A percentile compares a stretch with the other conserved stretches of the same genome.
These are phyloP conservation scores for Kentomonas sorsogonicus DNA, from an alignment of 208 protist genomes.

Conservation along the genomic window DNA sequence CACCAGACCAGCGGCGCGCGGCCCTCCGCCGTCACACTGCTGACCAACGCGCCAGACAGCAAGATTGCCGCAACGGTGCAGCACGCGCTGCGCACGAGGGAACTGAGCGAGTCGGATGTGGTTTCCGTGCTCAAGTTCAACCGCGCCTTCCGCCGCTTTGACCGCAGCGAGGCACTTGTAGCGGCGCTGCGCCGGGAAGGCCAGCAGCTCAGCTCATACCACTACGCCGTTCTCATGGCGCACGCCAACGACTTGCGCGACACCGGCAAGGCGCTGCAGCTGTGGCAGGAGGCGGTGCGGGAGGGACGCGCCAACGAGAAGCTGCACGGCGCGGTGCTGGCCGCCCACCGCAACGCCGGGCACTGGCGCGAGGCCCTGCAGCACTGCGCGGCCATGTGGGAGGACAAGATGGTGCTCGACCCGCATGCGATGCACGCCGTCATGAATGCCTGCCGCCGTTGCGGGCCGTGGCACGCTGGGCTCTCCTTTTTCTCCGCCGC, in stretches of 20 bases:
- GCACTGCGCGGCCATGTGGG: conserved; percentile 61
- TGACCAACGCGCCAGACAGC: conserved; percentile 33
- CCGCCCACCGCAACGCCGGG: conserved; percentile 53
- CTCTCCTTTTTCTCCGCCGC: conserved; percentile 54
- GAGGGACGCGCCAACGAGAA: conserved; percentile 50
- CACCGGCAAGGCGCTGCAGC: conserved; percentile 39
- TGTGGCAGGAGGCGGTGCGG: conserved; percentile 56
- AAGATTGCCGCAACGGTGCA: conserved; percentile 30
- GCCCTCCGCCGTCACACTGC: conserved; percentile 29
- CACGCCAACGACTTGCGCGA: conserved; percentile 79
- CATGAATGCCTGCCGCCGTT: conserved; percentile 76
- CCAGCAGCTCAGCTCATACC: conserved; percentile 45
- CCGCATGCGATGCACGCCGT: conserved; percentile 59
- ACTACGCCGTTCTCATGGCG: conserved; percentile 79
- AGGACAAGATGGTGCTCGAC: conserved; percentile 63
- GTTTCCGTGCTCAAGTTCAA: conserved; percentile 47
- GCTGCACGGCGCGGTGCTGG: conserved; percentile 68
- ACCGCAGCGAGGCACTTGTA: conserved; percentile 61
- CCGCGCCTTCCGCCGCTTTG: conserved; percentile 61
- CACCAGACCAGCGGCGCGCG: conserved; percentile 56
- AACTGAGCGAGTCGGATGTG: conserved; percentile 47
- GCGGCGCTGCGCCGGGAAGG: conserved; percentile 29
- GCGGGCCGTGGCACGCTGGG: conserved; percentile 46
- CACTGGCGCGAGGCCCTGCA: conserved; percentile 60
- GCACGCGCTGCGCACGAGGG: conserved; percentile 39